phyloP scores from a whole-genome alignment of 176 grass and related monocot genomes.

The Saccharum officinarum region DNA sequence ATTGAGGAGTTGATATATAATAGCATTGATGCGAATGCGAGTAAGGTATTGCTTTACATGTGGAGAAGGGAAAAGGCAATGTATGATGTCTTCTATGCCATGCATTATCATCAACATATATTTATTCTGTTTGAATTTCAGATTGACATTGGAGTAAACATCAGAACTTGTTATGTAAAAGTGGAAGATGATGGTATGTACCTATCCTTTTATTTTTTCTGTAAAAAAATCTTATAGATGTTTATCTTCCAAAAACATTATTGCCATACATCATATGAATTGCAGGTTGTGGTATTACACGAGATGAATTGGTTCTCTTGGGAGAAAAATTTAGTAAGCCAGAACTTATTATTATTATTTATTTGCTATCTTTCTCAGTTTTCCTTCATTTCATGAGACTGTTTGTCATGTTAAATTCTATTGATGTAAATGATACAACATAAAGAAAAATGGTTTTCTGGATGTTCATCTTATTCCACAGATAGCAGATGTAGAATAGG shows the following conservation, averaged over 20 bases:
- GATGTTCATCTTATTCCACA: conserved; percentile 10
- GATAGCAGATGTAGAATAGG: conserved; percentile 5
- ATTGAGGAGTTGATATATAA: conserved; percentile 92
- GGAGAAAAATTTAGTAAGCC: conserved; percentile 80
- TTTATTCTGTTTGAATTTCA: conserved; percentile 39
- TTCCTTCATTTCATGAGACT: not conserved
- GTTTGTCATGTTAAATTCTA: conserved; percentile 28
- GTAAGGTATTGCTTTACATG: conserved; percentile 52
- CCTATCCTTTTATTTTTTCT: not conserved
- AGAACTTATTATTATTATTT: conserved; percentile 22
- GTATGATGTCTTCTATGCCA: not conserved
- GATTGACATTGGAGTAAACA: conserved; percentile 72
- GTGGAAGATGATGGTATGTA: conserved; percentile 86
- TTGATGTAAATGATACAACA: conserved; percentile 14
- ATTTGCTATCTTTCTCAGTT: not conserved
- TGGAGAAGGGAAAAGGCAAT: not conserved
- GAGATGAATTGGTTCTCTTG: conserved; percentile 85
- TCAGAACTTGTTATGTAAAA: conserved; percentile 73
- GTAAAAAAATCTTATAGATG: conserved; percentile 3
- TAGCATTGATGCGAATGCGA: conserved; percentile 72
- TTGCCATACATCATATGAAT: conserved; percentile 15
- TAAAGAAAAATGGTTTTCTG: not conserved
- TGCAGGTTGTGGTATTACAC: conserved; percentile 87
- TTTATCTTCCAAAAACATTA: not conserved
- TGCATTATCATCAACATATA: not conserved